A percentile compares a stretch with the other conserved stretches of the same genome.
These are phyloP conservation scores for Daldinia vernicosa DNA, from an alignment of 495 filamentous ascomycete species.

Conservation along the genomic window DNA sequence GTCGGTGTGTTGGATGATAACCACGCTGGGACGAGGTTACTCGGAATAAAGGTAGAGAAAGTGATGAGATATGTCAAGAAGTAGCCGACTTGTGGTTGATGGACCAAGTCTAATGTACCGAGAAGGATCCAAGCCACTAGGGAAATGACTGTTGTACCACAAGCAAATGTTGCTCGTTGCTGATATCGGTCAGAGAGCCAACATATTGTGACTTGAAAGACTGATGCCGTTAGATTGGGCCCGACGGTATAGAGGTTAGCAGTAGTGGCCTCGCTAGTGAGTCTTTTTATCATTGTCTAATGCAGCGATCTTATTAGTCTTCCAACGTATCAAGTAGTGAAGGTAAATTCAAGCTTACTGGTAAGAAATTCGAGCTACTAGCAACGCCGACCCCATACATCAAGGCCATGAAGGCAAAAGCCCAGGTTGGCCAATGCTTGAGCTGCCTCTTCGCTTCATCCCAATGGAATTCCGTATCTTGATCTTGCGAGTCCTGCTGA, in stretches of 20 bases:
- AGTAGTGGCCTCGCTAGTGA: background rate
- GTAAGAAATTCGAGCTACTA: conserved; percentile 47
- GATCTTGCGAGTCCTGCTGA: conserved; percentile 7
- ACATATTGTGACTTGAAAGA: background rate
- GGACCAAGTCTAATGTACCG: conserved; percentile 25
- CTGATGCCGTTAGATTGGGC: background rate
- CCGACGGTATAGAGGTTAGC: background rate
- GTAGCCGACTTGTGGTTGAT: conserved; percentile 25
- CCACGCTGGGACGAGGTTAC: background rate
- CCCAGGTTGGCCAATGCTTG: conserved; percentile 44
- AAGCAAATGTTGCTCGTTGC: background rate
- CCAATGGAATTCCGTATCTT: conserved; percentile 37
- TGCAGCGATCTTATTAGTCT: background rate
- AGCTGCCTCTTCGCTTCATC: conserved; percentile 34
- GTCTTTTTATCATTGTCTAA: background rate
- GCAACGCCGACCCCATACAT: conserved; percentile 44
- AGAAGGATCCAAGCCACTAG: conserved; percentile 51
- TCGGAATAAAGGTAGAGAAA: background rate
- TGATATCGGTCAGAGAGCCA: background rate
- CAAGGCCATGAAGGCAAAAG: conserved; percentile 42
- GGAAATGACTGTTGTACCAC: conserved; percentile 53
- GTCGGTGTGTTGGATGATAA: background rate
- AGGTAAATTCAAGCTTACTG: background rate
- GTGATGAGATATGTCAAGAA: conserved; percentile 35
- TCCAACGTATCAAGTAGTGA: background rate